phyloP scores from a whole-genome alignment of 305 asterid genomes.

The Fraxinus paxiana region DNA sequence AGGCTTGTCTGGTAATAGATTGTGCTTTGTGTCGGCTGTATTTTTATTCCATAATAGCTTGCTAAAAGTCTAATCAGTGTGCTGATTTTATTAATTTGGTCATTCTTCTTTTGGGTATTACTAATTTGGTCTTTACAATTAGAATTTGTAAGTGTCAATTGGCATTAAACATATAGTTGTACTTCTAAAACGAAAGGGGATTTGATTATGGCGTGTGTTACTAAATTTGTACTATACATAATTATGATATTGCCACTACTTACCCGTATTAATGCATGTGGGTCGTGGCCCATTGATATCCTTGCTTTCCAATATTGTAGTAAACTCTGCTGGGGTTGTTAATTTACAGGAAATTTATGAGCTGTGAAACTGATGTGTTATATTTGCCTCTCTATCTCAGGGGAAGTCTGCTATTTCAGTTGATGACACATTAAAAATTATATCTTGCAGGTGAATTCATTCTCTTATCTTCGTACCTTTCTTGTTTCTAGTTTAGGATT shows the following conservation, averaged over 20 bases:
- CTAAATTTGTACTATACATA: neutral
- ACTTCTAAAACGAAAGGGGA: neutral
- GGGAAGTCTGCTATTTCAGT: slow-evolving; percentile 66
- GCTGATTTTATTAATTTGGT: neutral
- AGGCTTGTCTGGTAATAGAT: neutral
- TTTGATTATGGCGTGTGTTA: neutral
- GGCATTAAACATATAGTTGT: neutral
- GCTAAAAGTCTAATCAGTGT: neutral
- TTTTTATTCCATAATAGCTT: neutral
- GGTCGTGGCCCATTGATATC: slow-evolving; percentile 13
- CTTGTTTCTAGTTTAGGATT: neutral
- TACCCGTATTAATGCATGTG: neutral
- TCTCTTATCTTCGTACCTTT: neutral
- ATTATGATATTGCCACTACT: slow-evolving; percentile 3
- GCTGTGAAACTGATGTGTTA: neutral
- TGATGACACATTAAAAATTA: slow-evolving; percentile 68
- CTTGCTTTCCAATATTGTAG: slow-evolving; percentile 6
- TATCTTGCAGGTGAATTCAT: slow-evolving; percentile 59
- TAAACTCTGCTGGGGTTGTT: neutral
- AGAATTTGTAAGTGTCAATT: neutral
- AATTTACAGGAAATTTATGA: neutral
- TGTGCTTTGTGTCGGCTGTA: neutral
- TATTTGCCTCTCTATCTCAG: slow-evolving; percentile 38
- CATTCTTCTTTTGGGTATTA: neutral
- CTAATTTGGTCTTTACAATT: neutral